Evolutionary conservation across 2,329 filamentous ascomycete species (phyloP).

Genomic region (Ilyonectria robusta): DNA sequence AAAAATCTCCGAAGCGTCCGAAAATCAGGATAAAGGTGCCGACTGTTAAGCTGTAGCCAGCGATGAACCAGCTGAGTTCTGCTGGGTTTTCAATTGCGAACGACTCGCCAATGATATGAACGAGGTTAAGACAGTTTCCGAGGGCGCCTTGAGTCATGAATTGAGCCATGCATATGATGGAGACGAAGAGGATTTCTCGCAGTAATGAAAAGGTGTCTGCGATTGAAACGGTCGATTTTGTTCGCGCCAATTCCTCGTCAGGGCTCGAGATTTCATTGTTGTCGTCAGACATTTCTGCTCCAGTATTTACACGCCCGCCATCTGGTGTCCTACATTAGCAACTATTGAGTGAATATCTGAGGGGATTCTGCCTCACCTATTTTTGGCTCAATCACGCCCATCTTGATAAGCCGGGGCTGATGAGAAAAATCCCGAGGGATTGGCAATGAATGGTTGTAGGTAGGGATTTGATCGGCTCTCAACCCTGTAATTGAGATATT

Average conservation of each 20-base stretch:
- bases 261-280: not conserved
- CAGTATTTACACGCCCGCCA: too few species aligned
- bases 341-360: too few species aligned
- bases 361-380: too few species aligned
- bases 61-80: conserved; percentile 64
- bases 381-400: too few species aligned
- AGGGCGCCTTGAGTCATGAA: conserved; percentile 45
- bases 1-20: conserved; percentile 70
- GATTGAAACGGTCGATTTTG: conserved; percentile 40
- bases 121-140: conserved; percentile 44
- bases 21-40: conserved; percentile 69
- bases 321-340: too few species aligned
- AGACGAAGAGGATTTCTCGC: conserved; percentile 38
- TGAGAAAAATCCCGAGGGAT: too few species aligned
- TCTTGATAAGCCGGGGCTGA: too few species aligned
- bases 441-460: too few species aligned
- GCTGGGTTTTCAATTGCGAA: conserved; percentile 40
- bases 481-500: too few species aligned
- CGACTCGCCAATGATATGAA: conserved; percentile 41
- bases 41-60: conserved; percentile 25
- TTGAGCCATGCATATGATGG: conserved; percentile 43
- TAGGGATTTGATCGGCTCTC: too few species aligned
- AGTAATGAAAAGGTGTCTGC: conserved; percentile 40
- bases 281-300: too few species aligned
- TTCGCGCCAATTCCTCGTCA: conserved; percentile 29